Evolutionary conservation across 306 rosid genomes (phyloP), one percentile per base, ranked within the genome.

Genomic region (Trifolium subterraneum): DNA sequence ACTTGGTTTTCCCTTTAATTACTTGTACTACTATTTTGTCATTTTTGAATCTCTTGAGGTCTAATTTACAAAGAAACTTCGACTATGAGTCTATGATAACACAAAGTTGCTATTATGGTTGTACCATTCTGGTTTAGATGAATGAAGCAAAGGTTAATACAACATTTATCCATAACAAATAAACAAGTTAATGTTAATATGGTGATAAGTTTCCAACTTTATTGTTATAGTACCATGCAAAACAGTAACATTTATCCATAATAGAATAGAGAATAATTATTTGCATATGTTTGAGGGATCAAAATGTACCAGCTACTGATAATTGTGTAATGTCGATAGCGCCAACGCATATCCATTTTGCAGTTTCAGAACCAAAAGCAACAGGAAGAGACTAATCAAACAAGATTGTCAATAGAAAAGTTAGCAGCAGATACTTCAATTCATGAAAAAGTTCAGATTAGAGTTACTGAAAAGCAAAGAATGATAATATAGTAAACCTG

Each of bases 261-360:
- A 52, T 52, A 20, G 60, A 52, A 52, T 52, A 3, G 6, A 8
- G 44, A 52, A 68, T 27, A 42, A 70, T 63, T 7, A 62, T 20
- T 14, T 29, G 58, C 36, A 23, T 64, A 58, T 6, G 19, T n/a
- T 25, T 11, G 64, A 51, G 51, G 51, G 79, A 70, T 14, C 77
- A 75, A 74, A 77, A 72, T 58, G 59, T 86, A 95, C 99, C 97
- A 31, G 95, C 98, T 10, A 95, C 71, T 25, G 96, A 90, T 83
- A 95, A 12, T 64, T 95, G 99, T 61, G 98, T 90, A 36, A 95
- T 87, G 88, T 95, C 98, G 27, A 95, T 92, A 72, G 99, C 99
- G 4, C 99, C 96, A 58, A 95, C 99, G 12, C 98, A 95, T 35
- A 95, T 95, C 99, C 99, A 95, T 72, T 95, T 95, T 33, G 98